Percentiles rank a stretch among this genome's conserved stretches.
Evolutionary conservation across 1,284 basidiomycete species (phyloP).

Genomic region (Vanrija sp.): DNA sequence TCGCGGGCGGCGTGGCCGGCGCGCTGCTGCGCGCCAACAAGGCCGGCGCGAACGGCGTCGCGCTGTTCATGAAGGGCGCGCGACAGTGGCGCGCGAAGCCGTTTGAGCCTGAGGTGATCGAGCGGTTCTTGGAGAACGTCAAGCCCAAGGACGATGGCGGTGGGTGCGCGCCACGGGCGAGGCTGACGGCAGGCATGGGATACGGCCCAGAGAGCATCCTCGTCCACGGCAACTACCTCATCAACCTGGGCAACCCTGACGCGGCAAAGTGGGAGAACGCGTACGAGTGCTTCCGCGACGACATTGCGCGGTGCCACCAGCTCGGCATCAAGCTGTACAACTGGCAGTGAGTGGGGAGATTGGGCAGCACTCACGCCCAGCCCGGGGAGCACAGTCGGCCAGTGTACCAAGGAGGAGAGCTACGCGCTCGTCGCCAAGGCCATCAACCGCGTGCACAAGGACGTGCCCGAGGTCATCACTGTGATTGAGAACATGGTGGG

Average conservation of each 20-base stretch:
- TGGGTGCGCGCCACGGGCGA: slow-evolving; percentile 12
- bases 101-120: slow-evolving; percentile 55
- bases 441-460: slow-evolving; percentile 70
- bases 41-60: slow-evolving; percentile 76
- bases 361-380: slow-evolving; percentile 46
- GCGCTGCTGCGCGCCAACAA: slow-evolving; percentile 64
- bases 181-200: slow-evolving; percentile 48
- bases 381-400: slow-evolving; percentile 74
- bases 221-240: slow-evolving; percentile 79
- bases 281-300: slow-evolving; percentile 76
- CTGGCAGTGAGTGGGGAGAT: slow-evolving; percentile 63
- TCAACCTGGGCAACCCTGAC: slow-evolving; percentile 80
- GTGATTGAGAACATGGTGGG: slow-evolving; percentile 82
- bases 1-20: slow-evolving; percentile 73
- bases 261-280: slow-evolving; percentile 69
- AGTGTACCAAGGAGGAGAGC: slow-evolving; percentile 60
- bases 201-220: slow-evolving; percentile 62
- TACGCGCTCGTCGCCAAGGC: slow-evolving; percentile 65
- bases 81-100: slow-evolving; percentile 69
- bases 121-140: slow-evolving; percentile 58
- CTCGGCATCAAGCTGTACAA: slow-evolving; percentile 74
- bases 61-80: slow-evolving; percentile 78
- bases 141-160: slow-evolving; percentile 45
- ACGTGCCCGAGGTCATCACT: slow-evolving; percentile 60
- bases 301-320: slow-evolving; percentile 72